phyloP scores from a whole-genome alignment of 768 basidiomycete genomes.

The Suillus sp. region DNA sequence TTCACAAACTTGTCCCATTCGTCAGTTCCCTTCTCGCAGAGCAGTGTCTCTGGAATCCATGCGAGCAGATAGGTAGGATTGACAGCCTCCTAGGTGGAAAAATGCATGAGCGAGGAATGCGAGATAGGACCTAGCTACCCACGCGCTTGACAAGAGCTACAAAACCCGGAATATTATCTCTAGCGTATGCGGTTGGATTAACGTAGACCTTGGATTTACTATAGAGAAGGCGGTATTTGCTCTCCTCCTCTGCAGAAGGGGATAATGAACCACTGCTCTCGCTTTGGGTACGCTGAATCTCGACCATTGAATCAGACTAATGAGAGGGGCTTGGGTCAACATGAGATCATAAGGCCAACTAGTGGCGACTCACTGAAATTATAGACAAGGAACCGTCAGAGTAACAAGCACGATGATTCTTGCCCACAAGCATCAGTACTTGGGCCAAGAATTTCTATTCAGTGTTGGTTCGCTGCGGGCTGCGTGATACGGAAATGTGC shows the following conservation, averaged over 20 bases:
- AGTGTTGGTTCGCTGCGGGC: conserved; percentile 15
- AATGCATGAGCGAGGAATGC: conserved; percentile 16
- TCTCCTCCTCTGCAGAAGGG: conserved; percentile 47
- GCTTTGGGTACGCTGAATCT: conserved; percentile 55
- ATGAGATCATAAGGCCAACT: conserved; percentile 13
- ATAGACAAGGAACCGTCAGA: conserved; percentile 50
- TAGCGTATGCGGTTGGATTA: conserved; percentile 87
- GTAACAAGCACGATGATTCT: conserved; percentile 34
- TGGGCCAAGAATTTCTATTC: conserved; percentile 5
- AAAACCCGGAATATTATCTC: conserved; percentile 95
- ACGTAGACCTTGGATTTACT: conserved; percentile 95
- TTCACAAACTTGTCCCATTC: conserved; percentile 92
- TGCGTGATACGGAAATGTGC: conserved; percentile 10
- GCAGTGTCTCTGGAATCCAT: conserved; percentile 89
- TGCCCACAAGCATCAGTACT: conserved; percentile 21
- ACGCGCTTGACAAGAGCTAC: conserved; percentile 90
- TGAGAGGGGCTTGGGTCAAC: conserved; percentile 16
- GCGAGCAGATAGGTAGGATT: conserved; percentile 82
- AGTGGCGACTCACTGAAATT: conserved; percentile 43
- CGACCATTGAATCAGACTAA: conserved; percentile 69
- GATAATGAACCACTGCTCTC: conserved; percentile 11
- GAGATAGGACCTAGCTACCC: conserved; percentile 31
- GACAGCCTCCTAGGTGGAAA: conserved; percentile 57
- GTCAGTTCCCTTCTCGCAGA: conserved; percentile 77
- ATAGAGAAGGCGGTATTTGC: conserved; percentile 75